Conservation (phyloP, 2,329 filamentous ascomycete species). For the Alternaria consortialis region DNA sequence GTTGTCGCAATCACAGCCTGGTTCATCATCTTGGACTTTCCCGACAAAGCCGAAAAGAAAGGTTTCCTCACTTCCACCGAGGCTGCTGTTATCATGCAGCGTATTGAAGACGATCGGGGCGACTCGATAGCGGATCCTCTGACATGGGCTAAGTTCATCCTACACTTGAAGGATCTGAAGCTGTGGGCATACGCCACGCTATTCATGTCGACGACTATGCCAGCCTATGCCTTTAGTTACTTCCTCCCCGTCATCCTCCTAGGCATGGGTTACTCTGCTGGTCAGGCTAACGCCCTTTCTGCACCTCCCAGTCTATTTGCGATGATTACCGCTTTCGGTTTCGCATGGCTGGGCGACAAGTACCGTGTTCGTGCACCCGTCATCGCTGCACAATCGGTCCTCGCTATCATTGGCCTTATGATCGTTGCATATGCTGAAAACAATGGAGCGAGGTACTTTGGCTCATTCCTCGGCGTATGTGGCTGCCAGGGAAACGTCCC, state of each 20-base stretch:
- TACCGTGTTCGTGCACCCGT: conserved; percentile 35
- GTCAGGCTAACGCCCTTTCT: conserved; percentile 27
- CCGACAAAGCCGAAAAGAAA: conserved; percentile 35
- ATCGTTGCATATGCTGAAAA: conserved; percentile 36
- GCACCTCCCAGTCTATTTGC: conserved; percentile 39
- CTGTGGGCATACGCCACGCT: conserved; percentile 37
- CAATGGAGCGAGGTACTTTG: conserved; percentile 37
- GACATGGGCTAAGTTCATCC: conserved; percentile 28
- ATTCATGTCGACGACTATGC: conserved; percentile 36
- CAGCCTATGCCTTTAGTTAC: conserved; percentile 38
- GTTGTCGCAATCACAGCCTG: conserved; percentile 35
- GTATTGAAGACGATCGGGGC: conserved; percentile 37
- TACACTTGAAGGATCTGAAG: conserved; percentile 31
- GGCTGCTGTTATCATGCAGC: conserved; percentile 26
- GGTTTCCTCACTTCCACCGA: conserved; percentile 33
- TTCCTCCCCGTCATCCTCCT: conserved; percentile 41
- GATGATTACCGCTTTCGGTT: conserved; percentile 33
- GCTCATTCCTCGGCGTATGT: conserved; percentile 35
- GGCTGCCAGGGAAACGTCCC: conserved; percentile 34
- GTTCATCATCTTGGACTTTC: conserved; percentile 42
- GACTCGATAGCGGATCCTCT: conserved; percentile 35
- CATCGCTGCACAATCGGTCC: conserved; percentile 30
- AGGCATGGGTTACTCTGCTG: conserved; percentile 33
- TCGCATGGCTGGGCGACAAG: conserved; percentile 38
- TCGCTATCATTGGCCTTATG: conserved; percentile 36